Conservation (phyloP, 495 filamentous ascomycete species). For the Talaromyces trachyspermus region DNA sequence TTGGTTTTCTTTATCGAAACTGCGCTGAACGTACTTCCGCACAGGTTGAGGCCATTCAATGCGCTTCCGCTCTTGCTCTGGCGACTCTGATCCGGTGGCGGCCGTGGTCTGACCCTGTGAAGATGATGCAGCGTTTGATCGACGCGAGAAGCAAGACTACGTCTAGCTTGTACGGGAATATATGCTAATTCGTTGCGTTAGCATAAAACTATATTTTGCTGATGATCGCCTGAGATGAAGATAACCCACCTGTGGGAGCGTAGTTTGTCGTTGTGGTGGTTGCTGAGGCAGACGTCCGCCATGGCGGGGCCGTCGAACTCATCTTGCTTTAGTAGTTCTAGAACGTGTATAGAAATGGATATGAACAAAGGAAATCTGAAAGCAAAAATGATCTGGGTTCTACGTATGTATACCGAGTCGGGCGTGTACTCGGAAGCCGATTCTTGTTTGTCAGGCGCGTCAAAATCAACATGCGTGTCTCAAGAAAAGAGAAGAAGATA, state of each 20-base stretch:
- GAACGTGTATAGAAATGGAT: conserved; percentile 9
- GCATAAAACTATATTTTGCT: conserved; percentile 10
- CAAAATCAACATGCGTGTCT: too few relatives aligned
- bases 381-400: conserved; percentile 2
- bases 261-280: conserved; percentile 22
- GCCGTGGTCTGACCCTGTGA: conserved; percentile 12
- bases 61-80: conserved; percentile 24
- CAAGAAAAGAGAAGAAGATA: not conserved
- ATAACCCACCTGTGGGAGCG: conserved; percentile 27
- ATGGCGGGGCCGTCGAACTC: conserved; percentile 37
- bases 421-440: too few relatives aligned
- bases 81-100: too few relatives aligned
- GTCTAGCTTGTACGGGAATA: conserved; percentile 43
- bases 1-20: conserved; percentile 65
- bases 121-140: conserved; percentile 15
- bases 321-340: conserved; percentile 20
- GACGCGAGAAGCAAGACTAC: conserved; percentile 30
- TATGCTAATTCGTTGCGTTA: conserved; percentile 33
- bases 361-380: conserved; percentile 10
- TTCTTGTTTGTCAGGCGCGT: too few relatives aligned
- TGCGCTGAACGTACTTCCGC: conserved; percentile 74
- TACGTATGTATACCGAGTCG: conserved; percentile 3
- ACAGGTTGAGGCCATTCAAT: conserved; percentile 71
- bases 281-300: conserved; percentile 32
- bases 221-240: not conserved